Percentiles rank a stretch among this genome's conserved stretches.
These are phyloP conservation scores for Ophiocordyceps unilateralis DNA, from an alignment of 2,329 filamentous ascomycete genomes.

Conservation along the genomic window DNA sequence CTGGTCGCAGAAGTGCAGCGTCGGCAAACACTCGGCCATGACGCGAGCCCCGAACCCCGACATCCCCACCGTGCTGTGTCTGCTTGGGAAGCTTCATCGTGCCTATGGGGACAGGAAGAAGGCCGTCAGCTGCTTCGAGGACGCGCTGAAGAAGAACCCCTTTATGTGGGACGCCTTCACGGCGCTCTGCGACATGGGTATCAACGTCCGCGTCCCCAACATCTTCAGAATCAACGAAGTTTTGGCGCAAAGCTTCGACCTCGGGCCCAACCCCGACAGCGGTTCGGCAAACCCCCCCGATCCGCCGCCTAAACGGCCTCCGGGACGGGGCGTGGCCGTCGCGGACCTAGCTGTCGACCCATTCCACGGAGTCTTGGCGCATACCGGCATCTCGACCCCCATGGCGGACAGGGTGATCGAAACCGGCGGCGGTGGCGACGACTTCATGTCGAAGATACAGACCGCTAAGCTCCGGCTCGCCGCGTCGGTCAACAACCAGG, in stretches of 20 bases:
- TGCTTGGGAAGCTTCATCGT: slow-evolving; percentile 76
- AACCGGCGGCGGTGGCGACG: slow-evolving; percentile 33
- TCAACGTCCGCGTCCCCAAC: slow-evolving; percentile 64
- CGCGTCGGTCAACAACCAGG: slow-evolving; percentile 17
- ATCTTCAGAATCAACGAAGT: slow-evolving; percentile 61
- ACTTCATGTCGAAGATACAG: slow-evolving; percentile 38
- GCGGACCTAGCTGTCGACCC: slow-evolving; percentile 27
- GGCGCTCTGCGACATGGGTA: slow-evolving; percentile 72
- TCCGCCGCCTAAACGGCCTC: slow-evolving; percentile 21
- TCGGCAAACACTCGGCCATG: slow-evolving; percentile 70
- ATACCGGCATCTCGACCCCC: slow-evolving; percentile 22
- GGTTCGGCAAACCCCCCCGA: slow-evolving; percentile 19
- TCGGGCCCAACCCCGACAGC: slow-evolving; percentile 15
- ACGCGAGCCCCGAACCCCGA: slow-evolving; percentile 63
- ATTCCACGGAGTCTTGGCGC: slow-evolving; percentile 28
- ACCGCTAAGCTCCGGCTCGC: slow-evolving; percentile 30
- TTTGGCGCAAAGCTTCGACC: slow-evolving; percentile 30
- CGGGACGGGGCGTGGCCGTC: slow-evolving; percentile 19
- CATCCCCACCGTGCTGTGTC: slow-evolving; percentile 62
- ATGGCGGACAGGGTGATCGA: slow-evolving; percentile 23
- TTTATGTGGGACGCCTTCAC: slow-evolving; percentile 98
- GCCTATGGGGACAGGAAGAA: slow-evolving; percentile 69
- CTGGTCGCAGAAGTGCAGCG: slow-evolving; percentile 59
- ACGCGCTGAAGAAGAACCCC: slow-evolving; percentile 74
- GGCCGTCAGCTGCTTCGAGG: slow-evolving; percentile 74